A percentile compares a stretch with the other conserved stretches of the same genome.
Conservation (phyloP, 345 rosid genomes). For the Pistacia vera region DNA sequence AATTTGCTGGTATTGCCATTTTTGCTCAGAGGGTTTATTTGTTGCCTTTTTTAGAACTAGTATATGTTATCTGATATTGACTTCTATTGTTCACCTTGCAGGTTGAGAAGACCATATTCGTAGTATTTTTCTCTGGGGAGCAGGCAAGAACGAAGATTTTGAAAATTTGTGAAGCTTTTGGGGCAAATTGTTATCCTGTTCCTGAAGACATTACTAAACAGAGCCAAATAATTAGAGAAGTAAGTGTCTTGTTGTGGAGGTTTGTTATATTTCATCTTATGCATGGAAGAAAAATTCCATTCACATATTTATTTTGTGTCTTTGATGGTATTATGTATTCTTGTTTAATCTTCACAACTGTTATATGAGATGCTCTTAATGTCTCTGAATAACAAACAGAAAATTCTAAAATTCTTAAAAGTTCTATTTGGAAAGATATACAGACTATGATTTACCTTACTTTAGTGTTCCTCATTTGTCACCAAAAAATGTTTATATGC, state of each 20-base stretch:
- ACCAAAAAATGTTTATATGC: neutral
- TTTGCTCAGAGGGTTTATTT: slow-evolving; percentile 8
- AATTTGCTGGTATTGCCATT: neutral
- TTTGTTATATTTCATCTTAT: slow-evolving; percentile 11
- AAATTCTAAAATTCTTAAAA: neutral
- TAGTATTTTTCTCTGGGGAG: slow-evolving; percentile 96
- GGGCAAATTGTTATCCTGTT: slow-evolving; percentile 93
- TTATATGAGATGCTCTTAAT: slow-evolving; percentile 6
- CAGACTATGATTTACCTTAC: neutral
- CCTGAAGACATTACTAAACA: slow-evolving; percentile 89
- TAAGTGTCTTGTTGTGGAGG: slow-evolving; percentile 39
- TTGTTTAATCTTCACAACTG: neutral
- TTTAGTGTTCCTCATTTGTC: neutral
- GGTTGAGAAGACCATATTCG: slow-evolving; percentile 89
- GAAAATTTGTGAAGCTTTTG: slow-evolving; percentile 96
- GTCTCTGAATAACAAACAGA: slow-evolving; percentile 3
- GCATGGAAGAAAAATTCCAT: slow-evolving; percentile 10
- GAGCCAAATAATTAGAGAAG: slow-evolving; percentile 89
- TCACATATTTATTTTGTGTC: neutral
- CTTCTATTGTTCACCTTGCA: slow-evolving; percentile 31
- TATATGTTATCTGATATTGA: slow-evolving; percentile 15
- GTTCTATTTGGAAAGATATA: neutral
- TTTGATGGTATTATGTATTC: neutral
- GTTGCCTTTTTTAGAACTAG: neutral
- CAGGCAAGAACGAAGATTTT: slow-evolving; percentile 86